Conservation (phyloP, 1,284 basidiomycete species). For the Apiotrichum siamense region DNA sequence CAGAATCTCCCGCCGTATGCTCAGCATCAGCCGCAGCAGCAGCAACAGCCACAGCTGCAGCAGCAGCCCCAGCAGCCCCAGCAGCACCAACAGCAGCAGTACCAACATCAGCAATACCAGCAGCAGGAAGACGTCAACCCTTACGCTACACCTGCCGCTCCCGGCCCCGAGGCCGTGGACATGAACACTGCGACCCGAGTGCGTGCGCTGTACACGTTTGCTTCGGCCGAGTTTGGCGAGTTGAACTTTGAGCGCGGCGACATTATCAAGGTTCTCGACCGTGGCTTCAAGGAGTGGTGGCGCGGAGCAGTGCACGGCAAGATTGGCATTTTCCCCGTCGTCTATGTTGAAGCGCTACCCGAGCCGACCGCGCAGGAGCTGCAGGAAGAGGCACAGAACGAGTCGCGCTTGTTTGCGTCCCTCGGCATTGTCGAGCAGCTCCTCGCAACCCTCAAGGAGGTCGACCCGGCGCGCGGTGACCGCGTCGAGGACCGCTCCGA, state of each 20-base stretch:
- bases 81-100: constrained; percentile 2
- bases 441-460: constrained; percentile 66
- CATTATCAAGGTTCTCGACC: constrained; percentile 90
- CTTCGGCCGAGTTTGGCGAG: constrained; percentile 83
- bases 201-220: constrained; percentile 83
- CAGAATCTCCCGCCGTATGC: not conserved
- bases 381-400: constrained; percentile 77
- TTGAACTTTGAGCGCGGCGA: constrained; percentile 90
- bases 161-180: constrained; percentile 40
- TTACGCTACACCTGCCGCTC: constrained; percentile 20
- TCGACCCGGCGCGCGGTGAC: constrained; percentile 69
- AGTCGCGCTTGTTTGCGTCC: constrained; percentile 63
- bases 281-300: constrained; percentile 98
- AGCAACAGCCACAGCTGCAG: constrained; percentile 6
- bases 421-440: constrained; percentile 75
- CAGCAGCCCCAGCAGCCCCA: constrained; percentile 23
- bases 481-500: constrained; percentile 92
- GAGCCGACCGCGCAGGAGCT: constrained; percentile 76
- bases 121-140: constrained; percentile 17
- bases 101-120: constrained; percentile 3
- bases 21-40: constrained; percentile 4
- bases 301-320: constrained; percentile 84
- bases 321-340: constrained; percentile 96
- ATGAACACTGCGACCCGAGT: constrained; percentile 65
- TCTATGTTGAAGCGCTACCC: constrained; percentile 89